These are phyloP conservation scores for Penicillium verrucosum DNA, from an alignment of 2,329 filamentous ascomycete genomes.

Conservation along the genomic window DNA sequence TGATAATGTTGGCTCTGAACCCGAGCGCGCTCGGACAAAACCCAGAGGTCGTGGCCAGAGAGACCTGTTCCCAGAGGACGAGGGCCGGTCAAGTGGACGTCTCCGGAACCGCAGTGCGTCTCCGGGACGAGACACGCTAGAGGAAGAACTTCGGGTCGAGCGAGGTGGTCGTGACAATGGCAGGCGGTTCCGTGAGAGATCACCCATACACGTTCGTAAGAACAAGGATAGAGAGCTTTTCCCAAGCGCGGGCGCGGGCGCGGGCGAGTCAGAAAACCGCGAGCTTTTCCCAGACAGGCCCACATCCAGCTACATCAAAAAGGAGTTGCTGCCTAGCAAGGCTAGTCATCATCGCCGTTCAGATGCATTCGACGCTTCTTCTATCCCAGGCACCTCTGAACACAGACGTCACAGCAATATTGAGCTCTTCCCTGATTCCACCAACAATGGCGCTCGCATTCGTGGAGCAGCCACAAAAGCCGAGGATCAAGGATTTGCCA, in stretches of 20 bases:
- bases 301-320: slow-evolving; percentile 45
- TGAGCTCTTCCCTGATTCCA: slow-evolving; percentile 41
- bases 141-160: slow-evolving; percentile 38
- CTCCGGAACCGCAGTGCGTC: slow-evolving; percentile 61
- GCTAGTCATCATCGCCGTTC: slow-evolving; percentile 47
- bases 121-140: slow-evolving; percentile 53
- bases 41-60: slow-evolving; percentile 31
- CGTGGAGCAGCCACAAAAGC: slow-evolving; percentile 59
- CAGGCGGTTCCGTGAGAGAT: slow-evolving; percentile 44
- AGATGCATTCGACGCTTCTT: slow-evolving; percentile 52
- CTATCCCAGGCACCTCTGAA: slow-evolving; percentile 30
- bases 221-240: slow-evolving; percentile 60
- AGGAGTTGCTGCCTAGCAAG: slow-evolving; percentile 59
- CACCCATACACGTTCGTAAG: slow-evolving; percentile 34
- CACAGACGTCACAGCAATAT: slow-evolving; percentile 30
- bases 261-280: slow-evolving; percentile 38
- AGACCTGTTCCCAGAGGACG: slow-evolving; percentile 42
- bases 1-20: slow-evolving; percentile 49
- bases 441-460: slow-evolving; percentile 53
- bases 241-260: slow-evolving; percentile 34
- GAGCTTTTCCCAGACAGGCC: slow-evolving; percentile 49
- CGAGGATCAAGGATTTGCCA: slow-evolving; percentile 38
- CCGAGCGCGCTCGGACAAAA: slow-evolving; percentile 27
- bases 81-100: slow-evolving; percentile 41
- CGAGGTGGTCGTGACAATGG: slow-evolving; percentile 36